phyloP scores from a whole-genome alignment of 441 rosid genomes.

The Pelargonium myrrhifolium region DNA sequence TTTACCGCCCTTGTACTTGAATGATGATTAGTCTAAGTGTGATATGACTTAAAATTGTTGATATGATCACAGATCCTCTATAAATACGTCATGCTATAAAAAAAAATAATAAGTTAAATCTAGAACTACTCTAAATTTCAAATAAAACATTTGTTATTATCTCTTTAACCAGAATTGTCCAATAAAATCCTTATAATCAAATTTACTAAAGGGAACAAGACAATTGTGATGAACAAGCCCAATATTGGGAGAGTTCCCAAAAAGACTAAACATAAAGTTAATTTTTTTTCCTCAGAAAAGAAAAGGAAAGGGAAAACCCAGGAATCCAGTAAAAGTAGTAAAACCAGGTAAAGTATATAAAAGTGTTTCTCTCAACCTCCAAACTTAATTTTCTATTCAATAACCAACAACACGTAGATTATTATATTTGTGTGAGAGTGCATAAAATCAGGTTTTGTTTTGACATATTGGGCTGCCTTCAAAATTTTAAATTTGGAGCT shows the following conservation, averaged over 20 bases:
- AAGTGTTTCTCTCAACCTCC: slow-evolving; percentile 14
- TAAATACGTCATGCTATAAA: too few relatives aligned
- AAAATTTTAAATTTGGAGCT: neutral
- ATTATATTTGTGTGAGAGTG: neutral
- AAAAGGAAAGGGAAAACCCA: slow-evolving; percentile 24
- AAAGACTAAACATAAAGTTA: neutral
- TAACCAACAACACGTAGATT: neutral
- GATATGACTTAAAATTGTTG: too few relatives aligned
- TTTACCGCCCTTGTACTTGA: too few relatives aligned
- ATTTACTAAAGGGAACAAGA: too few relatives aligned
- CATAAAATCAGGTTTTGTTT: slow-evolving; percentile 7
- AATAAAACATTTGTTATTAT: too few relatives aligned
- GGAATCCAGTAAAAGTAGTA: slow-evolving; percentile 36
- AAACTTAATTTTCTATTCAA: slow-evolving; percentile 8
- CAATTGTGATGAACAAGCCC: neutral
- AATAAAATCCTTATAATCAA: too few relatives aligned
- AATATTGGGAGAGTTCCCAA: neutral
- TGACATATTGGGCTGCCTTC: slow-evolving; percentile 3
- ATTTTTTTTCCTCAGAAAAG: too few relatives aligned
- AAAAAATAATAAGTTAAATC: too few relatives aligned
- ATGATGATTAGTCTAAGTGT: too few relatives aligned
- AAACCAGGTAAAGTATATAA: slow-evolving; percentile 21
- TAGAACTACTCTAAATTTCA: too few relatives aligned
- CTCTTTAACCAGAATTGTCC: too few relatives aligned
- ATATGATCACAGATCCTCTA: too few relatives aligned